These are phyloP conservation scores for Paspalum vaginatum DNA, from an alignment of 176 grass and related monocot genomes.

Conservation along the genomic window DNA sequence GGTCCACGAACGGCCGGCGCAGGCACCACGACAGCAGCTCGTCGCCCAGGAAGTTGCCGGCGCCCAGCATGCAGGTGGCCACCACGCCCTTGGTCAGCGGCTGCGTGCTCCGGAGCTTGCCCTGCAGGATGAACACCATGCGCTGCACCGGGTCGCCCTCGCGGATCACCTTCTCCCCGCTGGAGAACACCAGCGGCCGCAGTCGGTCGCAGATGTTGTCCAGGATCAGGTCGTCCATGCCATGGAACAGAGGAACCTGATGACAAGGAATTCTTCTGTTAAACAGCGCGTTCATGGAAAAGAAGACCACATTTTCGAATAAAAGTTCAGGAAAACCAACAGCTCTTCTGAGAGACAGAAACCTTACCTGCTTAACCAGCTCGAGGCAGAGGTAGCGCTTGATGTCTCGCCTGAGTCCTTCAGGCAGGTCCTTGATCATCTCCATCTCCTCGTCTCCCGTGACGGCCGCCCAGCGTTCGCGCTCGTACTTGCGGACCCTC, in stretches of 20 bases:
- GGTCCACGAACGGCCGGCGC: conserved; percentile 74
- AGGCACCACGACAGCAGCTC: conserved; percentile 97
- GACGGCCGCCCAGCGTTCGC: conserved; percentile 75
- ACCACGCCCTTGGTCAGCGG: conserved; percentile 80
- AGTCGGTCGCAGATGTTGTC: conserved; percentile 95
- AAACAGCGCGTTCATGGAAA: background rate
- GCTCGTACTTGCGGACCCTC: conserved; percentile 79
- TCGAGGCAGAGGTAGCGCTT: conserved; percentile 91
- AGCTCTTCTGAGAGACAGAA: background rate
- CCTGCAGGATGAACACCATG: conserved; percentile 91
- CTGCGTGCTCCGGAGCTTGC: conserved; percentile 74
- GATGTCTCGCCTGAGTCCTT: conserved; percentile 86
- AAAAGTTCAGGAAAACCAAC: too few species aligned
- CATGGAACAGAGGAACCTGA: conserved; percentile 90
- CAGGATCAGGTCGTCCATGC: conserved; percentile 93
- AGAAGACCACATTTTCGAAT: background rate
- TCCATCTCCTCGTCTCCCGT: conserved; percentile 97
- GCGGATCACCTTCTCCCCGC: conserved; percentile 95
- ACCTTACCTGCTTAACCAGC: conserved; percentile 74
- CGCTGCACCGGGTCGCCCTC: conserved; percentile 94
- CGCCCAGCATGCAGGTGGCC: conserved; percentile 68
- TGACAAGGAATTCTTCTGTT: background rate
- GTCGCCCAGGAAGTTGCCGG: conserved; percentile 89
- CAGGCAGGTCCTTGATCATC: conserved; percentile 85
- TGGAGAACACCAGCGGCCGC: conserved; percentile 77